Percentiles rank a stretch among this genome's conserved stretches.
These are phyloP conservation scores for Isochrysis galbana DNA, from an alignment of 78 protist species.

Conservation along the genomic window DNA sequence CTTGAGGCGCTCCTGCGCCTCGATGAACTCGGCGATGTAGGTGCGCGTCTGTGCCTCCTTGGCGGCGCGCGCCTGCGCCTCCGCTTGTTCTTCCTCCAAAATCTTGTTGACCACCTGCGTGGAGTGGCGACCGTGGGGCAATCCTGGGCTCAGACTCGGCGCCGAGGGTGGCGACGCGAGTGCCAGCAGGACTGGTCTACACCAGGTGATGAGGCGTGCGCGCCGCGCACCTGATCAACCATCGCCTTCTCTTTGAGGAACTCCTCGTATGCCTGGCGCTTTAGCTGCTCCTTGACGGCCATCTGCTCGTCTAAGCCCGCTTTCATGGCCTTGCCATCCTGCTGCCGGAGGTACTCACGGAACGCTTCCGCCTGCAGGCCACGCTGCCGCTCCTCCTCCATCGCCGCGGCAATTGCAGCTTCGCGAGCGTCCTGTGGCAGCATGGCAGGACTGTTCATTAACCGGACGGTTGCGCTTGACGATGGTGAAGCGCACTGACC, in stretches of 20 bases:
- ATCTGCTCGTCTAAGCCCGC: not conserved
- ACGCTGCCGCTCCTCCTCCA: constrained; percentile 30
- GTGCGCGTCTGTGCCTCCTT: constrained; percentile 2
- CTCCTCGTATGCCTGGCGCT: constrained; percentile 29
- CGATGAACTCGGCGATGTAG: constrained; percentile 29
- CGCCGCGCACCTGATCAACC: constrained; percentile 41
- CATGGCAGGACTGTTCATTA: too few species aligned
- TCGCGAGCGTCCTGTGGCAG: not conserved
- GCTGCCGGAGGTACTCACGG: not conserved
- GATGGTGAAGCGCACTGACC: not conserved
- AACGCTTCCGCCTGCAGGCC: constrained; percentile 27
- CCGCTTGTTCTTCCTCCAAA: constrained; percentile 33
- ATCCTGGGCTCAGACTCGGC: too few species aligned
- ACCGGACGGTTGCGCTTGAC: too few species aligned
- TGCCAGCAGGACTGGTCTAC: not conserved
- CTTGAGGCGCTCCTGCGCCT: constrained; percentile 30
- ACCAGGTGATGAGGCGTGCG: not conserved
- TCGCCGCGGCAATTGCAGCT: not conserved
- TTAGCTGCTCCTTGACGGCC: constrained; percentile 9
- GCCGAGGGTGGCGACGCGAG: too few species aligned
- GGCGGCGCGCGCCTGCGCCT: constrained; percentile 11
- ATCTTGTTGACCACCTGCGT: not conserved
- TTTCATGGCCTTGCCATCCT: not conserved
- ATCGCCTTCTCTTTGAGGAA: constrained; percentile 47
- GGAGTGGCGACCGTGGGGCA: not conserved